Conservation (phyloP, 345 rosid genomes). For the Lepidium africanum region DNA sequence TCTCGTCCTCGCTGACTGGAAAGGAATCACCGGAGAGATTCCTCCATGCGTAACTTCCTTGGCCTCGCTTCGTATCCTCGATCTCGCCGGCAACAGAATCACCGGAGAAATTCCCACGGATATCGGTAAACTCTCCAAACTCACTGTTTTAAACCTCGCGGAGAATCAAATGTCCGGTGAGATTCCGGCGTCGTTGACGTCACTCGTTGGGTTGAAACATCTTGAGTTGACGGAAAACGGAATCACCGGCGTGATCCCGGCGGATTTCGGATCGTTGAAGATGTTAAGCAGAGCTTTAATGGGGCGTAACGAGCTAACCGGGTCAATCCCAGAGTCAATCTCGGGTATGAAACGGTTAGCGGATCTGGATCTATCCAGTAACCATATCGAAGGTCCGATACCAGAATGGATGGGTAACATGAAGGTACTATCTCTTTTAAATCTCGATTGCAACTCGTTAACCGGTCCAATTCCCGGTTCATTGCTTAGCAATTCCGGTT, state of each 20-base stretch:
- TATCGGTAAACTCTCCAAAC: constrained; percentile 56
- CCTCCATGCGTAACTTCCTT: constrained; percentile 59
- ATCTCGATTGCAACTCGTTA: constrained; percentile 54
- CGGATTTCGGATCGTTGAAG: constrained; percentile 58
- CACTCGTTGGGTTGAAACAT: constrained; percentile 56
- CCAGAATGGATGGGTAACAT: constrained; percentile 66
- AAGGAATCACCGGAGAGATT: constrained; percentile 63
- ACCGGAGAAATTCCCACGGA: constrained; percentile 59
- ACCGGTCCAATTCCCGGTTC: constrained; percentile 53
- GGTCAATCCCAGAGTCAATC: constrained; percentile 60
- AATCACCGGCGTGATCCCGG: constrained; percentile 58
- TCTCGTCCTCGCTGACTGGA: constrained; percentile 78
- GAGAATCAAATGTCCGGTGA: constrained; percentile 61
- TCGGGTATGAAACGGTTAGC: constrained; percentile 60
- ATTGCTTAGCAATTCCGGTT: constrained; percentile 46
- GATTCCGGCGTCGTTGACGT: constrained; percentile 57
- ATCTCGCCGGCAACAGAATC: constrained; percentile 64
- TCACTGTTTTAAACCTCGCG: constrained; percentile 69
- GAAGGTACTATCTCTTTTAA: constrained; percentile 74
- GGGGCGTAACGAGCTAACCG: constrained; percentile 61
- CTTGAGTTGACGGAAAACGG: constrained; percentile 62
- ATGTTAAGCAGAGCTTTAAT: constrained; percentile 76
- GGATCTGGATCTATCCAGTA: constrained; percentile 69
- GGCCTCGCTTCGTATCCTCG: constrained; percentile 62
- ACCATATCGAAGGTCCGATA: constrained; percentile 50